A percentile compares a stretch with the other conserved stretches of the same genome.
Conservation (phyloP, 139 green algal species). For the Coelastrella sp. region DNA sequence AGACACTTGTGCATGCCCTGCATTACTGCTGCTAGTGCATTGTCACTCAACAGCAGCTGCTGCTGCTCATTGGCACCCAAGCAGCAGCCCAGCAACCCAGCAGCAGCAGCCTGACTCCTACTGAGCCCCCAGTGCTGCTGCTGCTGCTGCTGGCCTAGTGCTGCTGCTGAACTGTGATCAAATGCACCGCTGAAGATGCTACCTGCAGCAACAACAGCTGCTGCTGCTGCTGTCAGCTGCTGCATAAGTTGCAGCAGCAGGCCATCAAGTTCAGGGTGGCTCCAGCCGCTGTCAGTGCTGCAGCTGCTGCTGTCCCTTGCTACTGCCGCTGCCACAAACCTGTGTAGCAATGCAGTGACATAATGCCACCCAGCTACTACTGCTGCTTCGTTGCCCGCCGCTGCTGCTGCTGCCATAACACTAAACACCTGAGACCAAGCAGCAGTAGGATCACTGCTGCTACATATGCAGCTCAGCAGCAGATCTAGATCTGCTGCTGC, state of each 20-base stretch:
- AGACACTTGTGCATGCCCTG: not conserved
- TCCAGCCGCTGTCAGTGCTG: not conserved
- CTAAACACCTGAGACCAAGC: constrained; percentile 3
- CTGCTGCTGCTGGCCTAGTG: not conserved
- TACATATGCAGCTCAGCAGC: constrained; percentile 34
- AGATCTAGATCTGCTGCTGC: constrained; percentile 7
- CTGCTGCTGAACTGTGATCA: not conserved
- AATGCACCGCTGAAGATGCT: not conserved
- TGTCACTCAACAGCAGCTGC: constrained; percentile 22
- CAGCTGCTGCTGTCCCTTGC: not conserved
- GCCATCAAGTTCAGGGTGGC: not conserved
- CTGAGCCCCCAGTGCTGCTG: not conserved
- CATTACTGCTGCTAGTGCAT: not conserved
- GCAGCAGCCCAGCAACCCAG: constrained; percentile 35
- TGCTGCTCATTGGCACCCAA: constrained; percentile 39
- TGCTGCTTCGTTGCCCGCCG: not conserved
- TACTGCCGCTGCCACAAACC: constrained; percentile 42
- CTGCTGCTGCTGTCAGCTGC: constrained; percentile 38
- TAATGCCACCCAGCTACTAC: not conserved
- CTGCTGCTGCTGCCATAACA: constrained; percentile 2
- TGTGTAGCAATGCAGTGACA: constrained; percentile 13
- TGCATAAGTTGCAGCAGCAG: constrained; percentile 25
- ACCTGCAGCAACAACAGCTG: not conserved
- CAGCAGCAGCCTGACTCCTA: constrained; percentile 24
- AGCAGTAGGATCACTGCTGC: not conserved